Conservation (phyloP, 1,284 basidiomycete species). For the Sanghuangporus baumii region DNA sequence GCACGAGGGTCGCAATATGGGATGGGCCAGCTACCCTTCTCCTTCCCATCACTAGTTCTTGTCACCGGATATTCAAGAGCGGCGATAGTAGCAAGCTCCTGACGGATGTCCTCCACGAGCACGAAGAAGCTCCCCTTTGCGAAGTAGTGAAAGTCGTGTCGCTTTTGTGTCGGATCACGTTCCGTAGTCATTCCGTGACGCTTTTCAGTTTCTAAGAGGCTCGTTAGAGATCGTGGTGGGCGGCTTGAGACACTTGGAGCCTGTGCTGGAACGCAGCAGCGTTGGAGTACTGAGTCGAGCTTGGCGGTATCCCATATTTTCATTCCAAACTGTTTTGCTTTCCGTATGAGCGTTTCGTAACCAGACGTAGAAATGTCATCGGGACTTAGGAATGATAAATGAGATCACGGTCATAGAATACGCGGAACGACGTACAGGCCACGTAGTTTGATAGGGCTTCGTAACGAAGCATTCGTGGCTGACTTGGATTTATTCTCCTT, state of each 20-base stretch:
- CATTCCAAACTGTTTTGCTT: slow-evolving; percentile 74
- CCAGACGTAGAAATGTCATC: slow-evolving; percentile 27
- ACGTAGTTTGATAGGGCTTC: slow-evolving; percentile 62
- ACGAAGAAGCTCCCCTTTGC: slow-evolving; percentile 74
- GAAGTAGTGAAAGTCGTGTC: slow-evolving; percentile 90
- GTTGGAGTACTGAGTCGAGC: slow-evolving; percentile 65
- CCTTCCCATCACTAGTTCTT: slow-evolving; percentile 45
- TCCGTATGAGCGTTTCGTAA: slow-evolving; percentile 56
- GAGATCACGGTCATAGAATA: slow-evolving; percentile 18
- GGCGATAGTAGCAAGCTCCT: slow-evolving; percentile 69
- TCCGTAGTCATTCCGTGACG: slow-evolving; percentile 82
- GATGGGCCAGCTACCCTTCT: slow-evolving; percentile 60
- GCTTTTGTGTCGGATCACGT: slow-evolving; percentile 83
- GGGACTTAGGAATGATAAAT: slow-evolving; percentile 27
- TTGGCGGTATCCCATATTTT: slow-evolving; percentile 87
- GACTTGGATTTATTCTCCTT: slow-evolving; percentile 57
- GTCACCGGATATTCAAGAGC: slow-evolving; percentile 57
- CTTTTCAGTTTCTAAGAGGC: slow-evolving; percentile 82
- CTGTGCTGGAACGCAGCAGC: slow-evolving; percentile 43
- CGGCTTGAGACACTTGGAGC: slow-evolving; percentile 16
- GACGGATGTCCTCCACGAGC: slow-evolving; percentile 85
- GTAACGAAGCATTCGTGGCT: slow-evolving; percentile 31
- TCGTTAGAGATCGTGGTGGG: slow-evolving; percentile 39
- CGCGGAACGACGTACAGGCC: slow-evolving; percentile 40
- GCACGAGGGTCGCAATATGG: slow-evolving; percentile 66